phyloP scores from a whole-genome alignment of 352 stramenopile species.

The Phytophthora fragariae region DNA sequence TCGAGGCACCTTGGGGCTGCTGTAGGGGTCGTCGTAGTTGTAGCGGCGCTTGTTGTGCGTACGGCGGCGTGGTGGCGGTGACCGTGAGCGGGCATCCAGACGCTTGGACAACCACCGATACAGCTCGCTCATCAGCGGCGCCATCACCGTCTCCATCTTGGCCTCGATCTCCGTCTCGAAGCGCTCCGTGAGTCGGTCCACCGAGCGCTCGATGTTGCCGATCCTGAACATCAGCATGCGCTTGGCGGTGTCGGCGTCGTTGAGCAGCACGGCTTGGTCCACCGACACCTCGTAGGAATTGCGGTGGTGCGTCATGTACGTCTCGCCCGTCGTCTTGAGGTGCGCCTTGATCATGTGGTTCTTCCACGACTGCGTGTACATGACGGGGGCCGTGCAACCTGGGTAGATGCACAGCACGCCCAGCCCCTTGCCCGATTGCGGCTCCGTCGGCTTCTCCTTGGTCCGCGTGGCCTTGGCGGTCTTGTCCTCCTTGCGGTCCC shows the following conservation, averaged over 20 bases:
- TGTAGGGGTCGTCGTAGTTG: too few species aligned
- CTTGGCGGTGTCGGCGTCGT: background rate
- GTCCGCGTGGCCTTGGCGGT: too few species aligned
- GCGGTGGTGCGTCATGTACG: background rate
- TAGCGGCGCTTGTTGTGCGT: too few species aligned
- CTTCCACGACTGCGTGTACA: background rate
- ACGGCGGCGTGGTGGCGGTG: too few species aligned
- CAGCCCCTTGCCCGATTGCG: background rate
- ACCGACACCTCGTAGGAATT: background rate
- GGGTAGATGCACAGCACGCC: background rate
- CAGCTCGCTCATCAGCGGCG: background rate
- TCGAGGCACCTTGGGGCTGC: too few species aligned
- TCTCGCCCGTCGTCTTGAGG: background rate
- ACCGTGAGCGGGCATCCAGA: too few species aligned
- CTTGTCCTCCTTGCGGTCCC: too few species aligned
- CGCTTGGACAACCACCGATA: too few species aligned
- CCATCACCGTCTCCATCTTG: background rate
- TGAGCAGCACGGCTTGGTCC: background rate
- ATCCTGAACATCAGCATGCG: background rate
- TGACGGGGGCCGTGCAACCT: background rate
- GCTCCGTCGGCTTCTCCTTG: too few species aligned
- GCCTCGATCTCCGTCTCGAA: background rate
- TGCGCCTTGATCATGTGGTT: background rate
- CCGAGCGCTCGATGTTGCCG: background rate
- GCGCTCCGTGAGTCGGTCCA: background rate